Evolutionary conservation across 352 stramenopile species (phyloP).

Genomic region (Peronospora farinosa): DNA sequence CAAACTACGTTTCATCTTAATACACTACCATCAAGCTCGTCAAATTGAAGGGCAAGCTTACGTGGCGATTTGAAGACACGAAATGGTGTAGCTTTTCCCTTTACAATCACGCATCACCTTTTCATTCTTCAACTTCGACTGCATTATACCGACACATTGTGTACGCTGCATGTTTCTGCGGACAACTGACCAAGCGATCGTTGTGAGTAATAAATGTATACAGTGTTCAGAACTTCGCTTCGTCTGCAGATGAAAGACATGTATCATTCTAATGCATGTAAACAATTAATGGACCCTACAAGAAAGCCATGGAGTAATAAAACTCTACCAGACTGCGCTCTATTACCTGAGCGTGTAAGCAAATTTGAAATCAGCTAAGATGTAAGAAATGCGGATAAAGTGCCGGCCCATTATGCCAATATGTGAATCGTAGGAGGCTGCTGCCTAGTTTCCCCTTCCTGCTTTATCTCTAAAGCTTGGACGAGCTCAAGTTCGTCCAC

Average conservation of each 20-base stretch:
- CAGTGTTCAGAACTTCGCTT: constrained; percentile 12
- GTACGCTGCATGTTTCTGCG: neutral
- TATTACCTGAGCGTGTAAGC: too few species aligned
- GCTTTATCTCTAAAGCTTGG: constrained; percentile 13
- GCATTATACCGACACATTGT: neutral
- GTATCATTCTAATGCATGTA: constrained; percentile 1
- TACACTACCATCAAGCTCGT: constrained; percentile 13
- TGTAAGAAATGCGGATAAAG: neutral
- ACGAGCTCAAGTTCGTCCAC: constrained; percentile 39
- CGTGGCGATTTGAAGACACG: constrained; percentile 9
- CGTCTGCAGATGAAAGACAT: constrained; percentile 9
- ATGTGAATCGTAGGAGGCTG: constrained; percentile 23
- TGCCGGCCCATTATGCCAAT: constrained; percentile 12
- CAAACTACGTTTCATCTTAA: neutral
- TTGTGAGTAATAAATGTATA: constrained; percentile 5
- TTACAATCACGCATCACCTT: constrained; percentile 12
- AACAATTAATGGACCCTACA: neutral
- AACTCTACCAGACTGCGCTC: too few species aligned
- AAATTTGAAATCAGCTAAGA: too few species aligned
- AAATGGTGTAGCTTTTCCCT: constrained; percentile 3
- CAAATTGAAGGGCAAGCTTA: constrained; percentile 13
- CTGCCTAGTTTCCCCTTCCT: constrained; percentile 11
- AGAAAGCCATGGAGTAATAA: too few species aligned
- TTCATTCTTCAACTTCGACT: constrained; percentile 12
- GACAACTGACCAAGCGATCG: neutral